Base-by-base conservation (phyloP, 805 yeast genomes). In the Scheffersomyces stipitis region DNA sequence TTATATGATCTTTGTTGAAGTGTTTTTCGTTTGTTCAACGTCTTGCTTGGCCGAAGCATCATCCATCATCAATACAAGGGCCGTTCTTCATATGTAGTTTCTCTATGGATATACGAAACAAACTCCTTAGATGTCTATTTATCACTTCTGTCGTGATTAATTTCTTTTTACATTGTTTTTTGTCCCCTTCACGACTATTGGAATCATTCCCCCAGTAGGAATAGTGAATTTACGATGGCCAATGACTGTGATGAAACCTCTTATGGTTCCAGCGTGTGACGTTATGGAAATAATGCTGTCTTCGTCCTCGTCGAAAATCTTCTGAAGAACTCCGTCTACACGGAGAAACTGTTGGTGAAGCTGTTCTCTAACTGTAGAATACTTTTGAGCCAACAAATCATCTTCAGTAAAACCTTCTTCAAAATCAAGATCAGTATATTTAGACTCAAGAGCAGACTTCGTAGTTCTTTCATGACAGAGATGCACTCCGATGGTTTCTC, bases 151-250 rank as follows among this genome's bases (percentile, higher is more conserved):
- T n/a, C n/a, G n/a, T n/a, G n/a, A n/a, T n/a, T 27, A 14, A 7
- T 10, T 22, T 9, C 12, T 8, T 22, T 22, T 22, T 12, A 9
- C 26, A 12, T 7, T 26, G 10, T 30, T 30, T 35, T 52, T 45
- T 6, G 53, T 49, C 9, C 50, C 61, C 33, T 48, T 49, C 12
- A 56, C 56, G 26, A 56, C 54, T 4, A 56, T 42, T 0, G 60
- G 62, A 9, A 56, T 44, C 60, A 55, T 54, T 4, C 62, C 62
- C 1, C 62, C 62, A 1, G 62, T 56, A 6, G 58, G 51, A 23
- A 56, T 49, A 31, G 62, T 56, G 38, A 56, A 56, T 28, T 54
- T 44, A 15, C 62, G 37, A 37, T 56, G 59, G n/a, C 60, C 60
- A n/a, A 54, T 40, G 5, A 51, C 60, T 2, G 54, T 52, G 22